phyloP scores from a whole-genome alignment of 2,329 filamentous ascomycete genomes.

The Pestalotiopsis sp. region DNA sequence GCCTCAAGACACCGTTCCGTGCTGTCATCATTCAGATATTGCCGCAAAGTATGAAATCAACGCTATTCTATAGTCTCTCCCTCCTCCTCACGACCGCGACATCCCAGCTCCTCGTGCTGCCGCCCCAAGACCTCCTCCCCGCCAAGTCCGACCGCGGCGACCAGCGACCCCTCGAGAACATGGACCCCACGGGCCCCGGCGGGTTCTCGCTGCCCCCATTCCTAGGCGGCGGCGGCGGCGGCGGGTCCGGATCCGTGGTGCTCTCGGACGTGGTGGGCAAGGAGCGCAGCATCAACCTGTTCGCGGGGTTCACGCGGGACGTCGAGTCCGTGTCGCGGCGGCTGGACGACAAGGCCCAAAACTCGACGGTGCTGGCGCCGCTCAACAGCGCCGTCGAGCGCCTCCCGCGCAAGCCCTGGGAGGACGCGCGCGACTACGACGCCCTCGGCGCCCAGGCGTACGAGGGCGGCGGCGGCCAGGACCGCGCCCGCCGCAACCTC shows the following conservation, averaged over 20 bases:
- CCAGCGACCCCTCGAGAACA: constrained; percentile 32
- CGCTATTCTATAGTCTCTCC: background rate
- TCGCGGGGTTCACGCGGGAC: constrained; percentile 79
- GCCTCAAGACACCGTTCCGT: background rate
- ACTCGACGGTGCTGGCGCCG: constrained; percentile 87
- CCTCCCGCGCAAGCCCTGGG: constrained; percentile 87
- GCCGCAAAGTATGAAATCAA: constrained; percentile 6
- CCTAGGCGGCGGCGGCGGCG: constrained; percentile 18
- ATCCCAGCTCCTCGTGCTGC: constrained; percentile 23
- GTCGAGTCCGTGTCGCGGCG: constrained; percentile 70
- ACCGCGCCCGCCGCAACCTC: constrained; percentile 77
- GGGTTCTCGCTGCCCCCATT: constrained; percentile 10
- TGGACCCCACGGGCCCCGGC: constrained; percentile 29
- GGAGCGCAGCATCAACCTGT: constrained; percentile 79
- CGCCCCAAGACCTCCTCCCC: constrained; percentile 21
- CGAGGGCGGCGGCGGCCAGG: constrained; percentile 72
- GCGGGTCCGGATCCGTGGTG: constrained; percentile 57
- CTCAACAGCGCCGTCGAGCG: constrained; percentile 79
- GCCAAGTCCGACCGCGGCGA: constrained; percentile 12
- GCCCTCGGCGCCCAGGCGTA: constrained; percentile 72
- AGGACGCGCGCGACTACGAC: constrained; percentile 73
- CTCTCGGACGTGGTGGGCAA: constrained; percentile 85
- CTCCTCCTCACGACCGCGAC: constrained; percentile 20
- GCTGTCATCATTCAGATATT: background rate
- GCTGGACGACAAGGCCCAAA: constrained; percentile 66